Evolutionary conservation across 805 yeast species (phyloP).

Genomic region (Monosporozyma siamensis): DNA sequence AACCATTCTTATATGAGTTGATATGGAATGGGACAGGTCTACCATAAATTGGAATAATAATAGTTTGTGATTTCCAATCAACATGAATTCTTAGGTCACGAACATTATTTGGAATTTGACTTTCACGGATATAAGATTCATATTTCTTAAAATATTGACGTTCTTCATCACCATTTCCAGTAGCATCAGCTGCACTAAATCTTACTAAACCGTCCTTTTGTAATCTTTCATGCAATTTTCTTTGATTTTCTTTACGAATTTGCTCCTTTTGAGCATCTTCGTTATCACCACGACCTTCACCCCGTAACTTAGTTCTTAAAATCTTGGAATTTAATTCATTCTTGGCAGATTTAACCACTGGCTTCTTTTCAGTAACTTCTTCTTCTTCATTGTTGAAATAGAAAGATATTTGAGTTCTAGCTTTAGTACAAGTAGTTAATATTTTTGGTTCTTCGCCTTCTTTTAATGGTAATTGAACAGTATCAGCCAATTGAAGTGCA

Average conservation of each 20-base stretch:
- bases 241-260: slow-evolving; percentile 74
- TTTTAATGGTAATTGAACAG: slow-evolving; percentile 53
- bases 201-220: slow-evolving; percentile 80
- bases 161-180: slow-evolving; percentile 38
- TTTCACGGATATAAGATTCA: slow-evolving; percentile 88
- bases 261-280: slow-evolving; percentile 71
- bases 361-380: slow-evolving; percentile 35
- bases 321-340: slow-evolving; percentile 47
- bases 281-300: slow-evolving; percentile 54
- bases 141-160: slow-evolving; percentile 71
- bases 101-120: slow-evolving; percentile 79
- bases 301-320: slow-evolving; percentile 68
- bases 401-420: slow-evolving; percentile 68
- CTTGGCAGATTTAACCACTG: slow-evolving; percentile 20
- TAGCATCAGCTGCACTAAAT: slow-evolving; percentile 71
- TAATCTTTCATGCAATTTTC: slow-evolving; percentile 71
- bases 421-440: slow-evolving; percentile 66
- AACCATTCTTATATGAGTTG: slow-evolving; percentile 86
- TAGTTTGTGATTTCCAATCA: slow-evolving; percentile 80
- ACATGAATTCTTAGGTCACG: slow-evolving; percentile 80
- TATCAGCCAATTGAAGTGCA: slow-evolving; percentile 70
- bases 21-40: slow-evolving; percentile 98
- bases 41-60: slow-evolving; percentile 84
- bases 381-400: slow-evolving; percentile 68
- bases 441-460: slow-evolving; percentile 44